Evolutionary conservation across 441 rosid species (phyloP), one percentile per base, ranked within the genome.

Genomic region (Pelargonium fulgidum): DNA sequence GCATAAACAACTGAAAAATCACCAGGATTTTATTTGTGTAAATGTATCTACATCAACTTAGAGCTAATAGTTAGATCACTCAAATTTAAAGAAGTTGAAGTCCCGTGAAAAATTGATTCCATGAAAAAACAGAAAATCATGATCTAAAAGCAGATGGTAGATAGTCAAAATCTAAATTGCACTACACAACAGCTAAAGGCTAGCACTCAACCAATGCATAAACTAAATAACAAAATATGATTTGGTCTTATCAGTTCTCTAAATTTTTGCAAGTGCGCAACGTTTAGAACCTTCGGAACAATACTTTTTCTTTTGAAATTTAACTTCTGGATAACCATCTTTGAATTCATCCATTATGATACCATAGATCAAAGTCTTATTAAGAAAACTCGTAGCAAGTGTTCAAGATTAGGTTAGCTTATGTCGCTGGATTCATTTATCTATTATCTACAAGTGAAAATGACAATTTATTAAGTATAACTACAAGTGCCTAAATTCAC

Each of bases 261-360:
- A 56, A 56, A 9, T 19, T 56, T 56, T 56, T 17, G 24, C 62
- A 56, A 56, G 62, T 56, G 29, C 17, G 17, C 61, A 54, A 54
- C 17, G 14, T 54, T 54, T 54, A 54, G 17, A 6, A 54, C 61
- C 61, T 4, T 16, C 59, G 16, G 19, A 14, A 20, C 6, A 54
- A 16, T 54, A 0, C 5, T 54, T 47, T 47, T 47, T 54, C 24
- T 7, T 54, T 54, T 54, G 17, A 0, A 54, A 54, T 16, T 16
- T 17, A 54, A 54, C 24, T 54, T 54, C 62, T 54, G 7, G 7
- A 54, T 54, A 19, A 16, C 19, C 62, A 54, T 17, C 17, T 54
- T 2, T 10, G 7, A 54, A 54, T 17, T 16, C 24, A 16, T 7
- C 19, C 20, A 10, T 54, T 11, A 54, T 16, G 62, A 20, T 24